These are phyloP conservation scores for Coemansia sp. DNA, from an alignment of 192 early-diverging fungal species.

Conservation along the genomic window DNA sequence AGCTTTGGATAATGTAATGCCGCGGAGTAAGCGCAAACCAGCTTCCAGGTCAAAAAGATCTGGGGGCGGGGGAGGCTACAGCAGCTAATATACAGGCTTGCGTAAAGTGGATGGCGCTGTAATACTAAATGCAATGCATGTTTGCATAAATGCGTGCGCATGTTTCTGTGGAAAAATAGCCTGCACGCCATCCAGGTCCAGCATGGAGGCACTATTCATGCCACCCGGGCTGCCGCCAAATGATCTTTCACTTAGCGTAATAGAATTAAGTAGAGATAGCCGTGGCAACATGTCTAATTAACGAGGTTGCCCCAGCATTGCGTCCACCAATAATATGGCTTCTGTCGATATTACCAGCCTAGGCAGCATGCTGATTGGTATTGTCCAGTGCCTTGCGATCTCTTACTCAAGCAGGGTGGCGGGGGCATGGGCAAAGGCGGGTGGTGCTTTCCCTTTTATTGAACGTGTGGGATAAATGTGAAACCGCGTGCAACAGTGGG, in stretches of 20 bases:
- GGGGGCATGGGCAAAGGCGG: neutral
- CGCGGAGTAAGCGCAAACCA: constrained; percentile 5
- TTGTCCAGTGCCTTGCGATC: constrained; percentile 6
- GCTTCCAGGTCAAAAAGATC: neutral
- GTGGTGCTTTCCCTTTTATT: neutral
- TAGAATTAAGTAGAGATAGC: neutral
- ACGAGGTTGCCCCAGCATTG: neutral
- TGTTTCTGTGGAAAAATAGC: neutral
- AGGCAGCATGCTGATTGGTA: neutral
- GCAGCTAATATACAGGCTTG: neutral
- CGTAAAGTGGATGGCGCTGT: neutral
- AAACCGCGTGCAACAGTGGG: constrained; percentile 8
- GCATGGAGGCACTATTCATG: constrained; percentile 1
- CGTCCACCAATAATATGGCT: neutral
- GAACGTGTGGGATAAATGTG: constrained; percentile 6
- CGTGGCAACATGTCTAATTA: neutral
- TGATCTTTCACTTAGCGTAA: neutral
- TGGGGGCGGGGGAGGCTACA: neutral
- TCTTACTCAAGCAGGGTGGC: neutral
- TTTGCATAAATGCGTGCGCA: neutral
- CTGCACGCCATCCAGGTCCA: neutral
- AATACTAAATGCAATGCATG: neutral
- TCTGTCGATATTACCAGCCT: neutral
- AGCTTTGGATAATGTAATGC: neutral
- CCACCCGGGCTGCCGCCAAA: constrained; percentile 1